Conservation (phyloP, 2,329 filamentous ascomycete species). For the Aureobasidium zeae region DNA sequence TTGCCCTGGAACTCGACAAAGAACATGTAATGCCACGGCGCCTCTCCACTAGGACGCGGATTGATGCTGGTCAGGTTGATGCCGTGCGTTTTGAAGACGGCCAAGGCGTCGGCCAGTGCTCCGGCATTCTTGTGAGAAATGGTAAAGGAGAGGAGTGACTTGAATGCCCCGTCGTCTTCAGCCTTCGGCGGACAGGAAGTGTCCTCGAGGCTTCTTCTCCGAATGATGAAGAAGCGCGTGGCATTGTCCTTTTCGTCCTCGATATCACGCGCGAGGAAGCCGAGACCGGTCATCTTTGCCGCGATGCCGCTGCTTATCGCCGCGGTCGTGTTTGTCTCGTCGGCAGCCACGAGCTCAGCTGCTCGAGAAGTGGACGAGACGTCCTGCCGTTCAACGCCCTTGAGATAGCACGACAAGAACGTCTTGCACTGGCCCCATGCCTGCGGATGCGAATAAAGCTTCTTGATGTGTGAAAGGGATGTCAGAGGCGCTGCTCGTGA, state of each 20-base stretch:
- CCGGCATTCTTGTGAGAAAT: constrained; percentile 68
- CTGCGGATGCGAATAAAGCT: constrained; percentile 88
- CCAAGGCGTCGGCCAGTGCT: constrained; percentile 70
- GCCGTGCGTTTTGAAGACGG: constrained; percentile 62
- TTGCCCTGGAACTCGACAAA: constrained; percentile 80
- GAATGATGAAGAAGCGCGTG: constrained; percentile 68
- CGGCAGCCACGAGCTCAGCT: constrained; percentile 59
- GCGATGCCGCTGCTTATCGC: constrained; percentile 73
- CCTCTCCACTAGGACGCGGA: constrained; percentile 64
- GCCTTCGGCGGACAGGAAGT: background rate
- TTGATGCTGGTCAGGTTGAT: constrained; percentile 89
- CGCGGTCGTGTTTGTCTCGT: constrained; percentile 51
- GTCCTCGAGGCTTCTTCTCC: constrained; percentile 22
- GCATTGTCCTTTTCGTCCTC: constrained; percentile 67
- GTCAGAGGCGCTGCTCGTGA: constrained; percentile 37
- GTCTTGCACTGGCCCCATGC: constrained; percentile 82
- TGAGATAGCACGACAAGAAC: constrained; percentile 63
- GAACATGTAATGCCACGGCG: constrained; percentile 86
- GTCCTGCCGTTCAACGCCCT: constrained; percentile 69
- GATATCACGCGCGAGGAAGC: constrained; percentile 59
- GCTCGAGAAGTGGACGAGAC: constrained; percentile 78
- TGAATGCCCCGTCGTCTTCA: constrained; percentile 32
- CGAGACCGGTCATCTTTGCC: constrained; percentile 56
- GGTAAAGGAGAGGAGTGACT: constrained; percentile 75
- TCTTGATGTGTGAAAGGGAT: constrained; percentile 54